Evolutionary conservation across 495 filamentous ascomycete genomes (phyloP), one percentile per base, ranked within the genome.

Genomic region (Aspergillus avenaceus): DNA sequence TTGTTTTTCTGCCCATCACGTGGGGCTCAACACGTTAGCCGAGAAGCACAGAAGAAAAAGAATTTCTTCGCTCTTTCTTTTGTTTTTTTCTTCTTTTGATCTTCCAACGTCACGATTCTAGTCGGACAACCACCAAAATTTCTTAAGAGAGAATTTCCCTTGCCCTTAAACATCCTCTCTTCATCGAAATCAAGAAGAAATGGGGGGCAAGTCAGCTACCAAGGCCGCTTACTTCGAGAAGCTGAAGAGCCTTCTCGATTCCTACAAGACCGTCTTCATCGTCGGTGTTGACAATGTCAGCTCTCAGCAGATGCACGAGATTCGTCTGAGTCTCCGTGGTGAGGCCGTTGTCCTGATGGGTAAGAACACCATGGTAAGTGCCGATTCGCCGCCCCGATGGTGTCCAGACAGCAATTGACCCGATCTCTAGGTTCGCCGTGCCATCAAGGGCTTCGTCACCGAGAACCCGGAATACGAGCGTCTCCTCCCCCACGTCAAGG

Each of bases 301-400:
- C 71, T 99, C 93, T 48, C 93, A 99, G 85, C 93, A 99, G 84
- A 99, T 99, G 93, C 93, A 99, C 87, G 93, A 99, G 83, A 97
- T 97, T 72, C 87, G 93, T 74, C 77, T 84, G 61, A 74, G 85
- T 63, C 84, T 97, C 70, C 87, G 91, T 73, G 85, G 87, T 31
- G 77, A 95, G 69, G 91, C 81, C 74, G 85, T 96, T 60, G 90
- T 97, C 56, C 82, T 97, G 73, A 99, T 99, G 93, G 93, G 93
- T 66, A 99, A 99, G 84, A 99, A 99, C 82, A 97, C 92, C 70
- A 97, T 97, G 92, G 91, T 90, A 71, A 42, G 78, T 53, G 23
- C 22, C n/a, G n/a, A n/a, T n/a, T 41, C 18, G 19, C 6, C 31
- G 19, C 8, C 14, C 29, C 13, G 12, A 13, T 29, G 32, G n/a